Conservation (phyloP, 306 rosid genomes). For the Dalbergia cochinchinensis region DNA sequence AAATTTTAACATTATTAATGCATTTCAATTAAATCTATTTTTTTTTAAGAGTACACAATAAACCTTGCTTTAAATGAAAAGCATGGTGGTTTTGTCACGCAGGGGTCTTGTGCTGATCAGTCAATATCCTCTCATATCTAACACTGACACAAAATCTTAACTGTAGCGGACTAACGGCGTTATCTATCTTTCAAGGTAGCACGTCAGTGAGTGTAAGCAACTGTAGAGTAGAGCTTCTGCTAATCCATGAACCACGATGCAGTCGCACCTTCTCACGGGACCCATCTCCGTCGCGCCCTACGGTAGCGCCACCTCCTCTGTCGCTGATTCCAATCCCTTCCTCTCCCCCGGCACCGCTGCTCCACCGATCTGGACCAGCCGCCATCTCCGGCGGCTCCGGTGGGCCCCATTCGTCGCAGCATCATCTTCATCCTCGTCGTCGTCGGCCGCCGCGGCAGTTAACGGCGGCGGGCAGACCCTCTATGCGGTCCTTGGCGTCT, state of each 20-base stretch:
- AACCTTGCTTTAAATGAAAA: too few relatives aligned
- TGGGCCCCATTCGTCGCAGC: conserved; percentile 45
- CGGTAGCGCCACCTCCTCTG: conserved; percentile 34
- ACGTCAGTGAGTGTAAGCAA: background rate
- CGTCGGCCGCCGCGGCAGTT: conserved; percentile 52
- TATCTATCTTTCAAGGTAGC: background rate
- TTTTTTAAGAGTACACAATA: too few relatives aligned
- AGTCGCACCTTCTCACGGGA: conserved; percentile 70
- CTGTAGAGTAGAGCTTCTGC: background rate
- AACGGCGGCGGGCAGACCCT: conserved; percentile 63
- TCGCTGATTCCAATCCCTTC: conserved; percentile 43
- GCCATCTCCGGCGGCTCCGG: conserved; percentile 39
- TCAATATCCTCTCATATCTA: background rate
- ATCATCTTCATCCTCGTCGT: conserved; percentile 30
- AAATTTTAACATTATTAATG: too few relatives aligned
- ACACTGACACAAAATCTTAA: background rate
- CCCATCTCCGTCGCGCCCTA: conserved; percentile 54
- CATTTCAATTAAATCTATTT: too few relatives aligned
- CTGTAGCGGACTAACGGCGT: background rate
- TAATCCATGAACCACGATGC: conserved; percentile 55
- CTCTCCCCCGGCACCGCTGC: conserved; percentile 50
- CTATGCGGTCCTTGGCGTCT: conserved; percentile 74
- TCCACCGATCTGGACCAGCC: conserved; percentile 26
- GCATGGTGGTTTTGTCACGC: too few relatives aligned
- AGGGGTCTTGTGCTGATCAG: background rate